Base-by-base conservation (phyloP, 2,329 filamentous ascomycete species). In the Pseudogymnoascus sp. region DNA sequence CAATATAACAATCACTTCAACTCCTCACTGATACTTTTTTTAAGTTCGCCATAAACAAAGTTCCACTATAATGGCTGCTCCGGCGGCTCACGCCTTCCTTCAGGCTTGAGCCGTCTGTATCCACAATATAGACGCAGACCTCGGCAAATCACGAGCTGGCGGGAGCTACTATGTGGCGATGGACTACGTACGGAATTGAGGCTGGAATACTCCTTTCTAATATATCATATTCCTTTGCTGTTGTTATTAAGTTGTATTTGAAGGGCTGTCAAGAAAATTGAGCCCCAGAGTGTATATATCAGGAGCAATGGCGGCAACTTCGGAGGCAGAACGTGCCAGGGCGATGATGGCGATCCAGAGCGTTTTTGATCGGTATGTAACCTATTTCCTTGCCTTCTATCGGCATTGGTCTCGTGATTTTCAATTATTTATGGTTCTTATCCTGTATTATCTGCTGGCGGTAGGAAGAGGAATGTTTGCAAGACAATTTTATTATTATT, bases 351-450 rank as follows among this genome's bases (percentile, higher is more conserved):
- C 64, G n/a, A 66, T 72, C 8, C 62, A 70, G 42, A 67, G 67
- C 47, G 69, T 71, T 7, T 71, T 71, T 64, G 68, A 72, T 18
- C 64, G 69, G 69, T 70, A 67, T 56, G 68, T 65, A 33, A 25
- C 12, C 6, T 4, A 14, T 56, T 56, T 25, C 4, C 0, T 28
- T 28, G 28, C 28, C 14, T 56, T 35, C 5, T 56, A 35, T 56
- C 50, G 16, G 28, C n/a, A 1, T 35, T 35, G 0, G n/a, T 33
- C 28, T 33, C 50, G n/a, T 56, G 50, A 56, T 33, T 21, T 7
- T 33, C 4, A n/a, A 12, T 12, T 18, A 4, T 12, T 33, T 33
- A 56, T 56, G n/a, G 28, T 2, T 33, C 1, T 0, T 18, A 56
- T 33, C 12, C 10, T 25, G n/a, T 14, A 18, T 21, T 35, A 33